These are phyloP conservation scores for Candida morakotiae DNA, from an alignment of 805 yeast genomes.

Conservation along the genomic window DNA sequence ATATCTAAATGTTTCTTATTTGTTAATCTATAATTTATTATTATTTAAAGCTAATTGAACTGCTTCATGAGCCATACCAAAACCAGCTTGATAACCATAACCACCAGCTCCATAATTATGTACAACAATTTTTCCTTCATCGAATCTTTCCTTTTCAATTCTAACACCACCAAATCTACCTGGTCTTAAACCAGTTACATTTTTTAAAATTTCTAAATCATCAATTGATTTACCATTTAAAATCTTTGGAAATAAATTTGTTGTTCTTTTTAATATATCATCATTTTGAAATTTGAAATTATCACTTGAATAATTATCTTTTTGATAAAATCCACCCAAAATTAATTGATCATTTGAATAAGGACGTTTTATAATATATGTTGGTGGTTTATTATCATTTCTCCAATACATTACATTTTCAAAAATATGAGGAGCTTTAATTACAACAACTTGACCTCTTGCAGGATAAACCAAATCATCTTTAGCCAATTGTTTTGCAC, in stretches of 20 bases:
- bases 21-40: constrained; percentile 8
- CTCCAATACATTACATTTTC: constrained; percentile 63
- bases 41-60: constrained; percentile 24
- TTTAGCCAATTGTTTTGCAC: constrained; percentile 55
- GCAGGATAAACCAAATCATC: constrained; percentile 66
- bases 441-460: constrained; percentile 75
- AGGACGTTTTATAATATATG: constrained; percentile 73
- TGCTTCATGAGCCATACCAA: constrained; percentile 54
- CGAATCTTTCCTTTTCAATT: constrained; percentile 49
- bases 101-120: constrained; percentile 75
- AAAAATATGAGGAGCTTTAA: constrained; percentile 63
- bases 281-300: constrained; percentile 54
- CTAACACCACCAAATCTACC: constrained; percentile 72
- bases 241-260: constrained; percentile 48
- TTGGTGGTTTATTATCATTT: constrained; percentile 41
- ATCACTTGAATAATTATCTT: constrained; percentile 58
- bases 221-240: constrained; percentile 28
- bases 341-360: constrained; percentile 60
- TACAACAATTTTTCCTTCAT: constrained; percentile 28
- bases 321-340: constrained; percentile 72
- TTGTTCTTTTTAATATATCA: constrained; percentile 59
- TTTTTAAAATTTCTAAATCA: constrained; percentile 52
- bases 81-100: constrained; percentile 64
- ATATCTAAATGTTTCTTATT: no score
- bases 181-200: constrained; percentile 75